Evolutionary conservation across 352 stramenopile genomes (phyloP).

Genomic region (Albugo candida): DNA sequence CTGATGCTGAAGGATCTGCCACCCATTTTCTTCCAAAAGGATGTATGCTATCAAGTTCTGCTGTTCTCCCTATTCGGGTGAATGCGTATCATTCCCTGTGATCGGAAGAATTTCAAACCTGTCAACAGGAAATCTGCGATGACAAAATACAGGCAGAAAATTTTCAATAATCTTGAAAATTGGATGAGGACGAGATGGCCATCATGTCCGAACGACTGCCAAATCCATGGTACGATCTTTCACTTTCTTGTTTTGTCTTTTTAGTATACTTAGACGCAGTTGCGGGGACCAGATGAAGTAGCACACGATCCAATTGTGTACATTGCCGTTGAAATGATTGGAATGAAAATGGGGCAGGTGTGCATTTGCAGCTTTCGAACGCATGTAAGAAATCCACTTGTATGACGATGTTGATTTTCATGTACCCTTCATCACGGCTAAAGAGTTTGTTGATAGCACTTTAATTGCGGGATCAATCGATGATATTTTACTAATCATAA

Average conservation of each 20-base stretch:
- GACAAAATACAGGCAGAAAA: constrained; percentile 69
- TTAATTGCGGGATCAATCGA: not conserved
- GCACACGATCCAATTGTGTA: constrained; percentile 70
- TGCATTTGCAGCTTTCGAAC: constrained; percentile 21
- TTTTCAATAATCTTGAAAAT: constrained; percentile 81
- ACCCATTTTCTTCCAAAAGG: not conserved
- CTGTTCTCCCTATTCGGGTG: not conserved
- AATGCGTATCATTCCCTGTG: constrained; percentile 28
- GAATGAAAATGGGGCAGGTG: constrained; percentile 19
- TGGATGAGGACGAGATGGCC: constrained; percentile 30
- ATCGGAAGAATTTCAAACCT: constrained; percentile 67
- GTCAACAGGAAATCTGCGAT: constrained; percentile 79
- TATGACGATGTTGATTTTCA: constrained; percentile 72
- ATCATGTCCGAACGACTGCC: constrained; percentile 52
- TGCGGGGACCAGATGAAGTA: constrained; percentile 69
- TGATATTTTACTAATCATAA: constrained; percentile 9
- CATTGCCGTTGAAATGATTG: constrained; percentile 68
- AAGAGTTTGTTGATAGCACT: constrained; percentile 4
- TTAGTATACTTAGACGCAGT: constrained; percentile 24
- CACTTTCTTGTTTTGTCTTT: constrained; percentile 6
- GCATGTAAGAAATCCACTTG: constrained; percentile 62
- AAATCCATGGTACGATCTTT: constrained; percentile 1
- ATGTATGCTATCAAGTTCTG: not conserved
- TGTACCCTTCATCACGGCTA: constrained; percentile 48
- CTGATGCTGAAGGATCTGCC: not conserved